Evolutionary conservation across 192 early-diverging fungal genomes (phyloP), one percentile per base, ranked within the genome.

Genomic region (Coemansia brasiliensis): DNA sequence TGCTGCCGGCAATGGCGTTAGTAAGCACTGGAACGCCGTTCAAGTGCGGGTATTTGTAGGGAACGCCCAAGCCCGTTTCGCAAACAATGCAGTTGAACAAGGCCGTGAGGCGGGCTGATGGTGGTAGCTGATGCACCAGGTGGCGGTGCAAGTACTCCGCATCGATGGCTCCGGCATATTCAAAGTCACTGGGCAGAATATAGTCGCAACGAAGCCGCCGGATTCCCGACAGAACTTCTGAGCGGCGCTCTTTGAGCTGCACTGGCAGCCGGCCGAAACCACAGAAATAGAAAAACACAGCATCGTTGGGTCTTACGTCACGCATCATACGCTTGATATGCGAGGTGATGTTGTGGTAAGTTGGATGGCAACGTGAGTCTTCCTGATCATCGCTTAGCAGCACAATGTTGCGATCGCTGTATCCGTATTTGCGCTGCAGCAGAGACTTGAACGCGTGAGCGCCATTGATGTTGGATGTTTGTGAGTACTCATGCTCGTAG

Each of bases 231-330:
- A 78, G 37, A 12, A 56, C 67, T 61, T 79, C 63, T 27, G 56
- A 43, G 51, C 45, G 62, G 3, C 46, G 53, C 2, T 69, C 67
- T 10, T 39, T 44, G 2, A 70, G 49, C 53, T 77, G 74, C 20
- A 54, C 16, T 15, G 74, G 66, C 27, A 78, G 79, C 11, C 82
- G 73, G 25, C 90, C 85, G 57, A 89, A 89, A 26, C 92, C 92
- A 51, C 82, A 88, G 62, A 79, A 92, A 68, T 90, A 87, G 67
- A 92, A 86, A 59, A 89, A 87, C 55, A 93, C 74, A 7, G 86
- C 85, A 62, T 91, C 90, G 49, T 85, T 85, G 41, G 91, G 83
- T 25, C 74, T 67, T 27, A 87, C 82, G 22, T 74, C 86, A 40
- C 68, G 65, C 57, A 88, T 85, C 43, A 93, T 83, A 78, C 87